Percentiles rank a stretch among this genome's conserved stretches.
phyloP scores from a whole-genome alignment of 768 basidiomycete genomes.

The Piloderma croceum region DNA sequence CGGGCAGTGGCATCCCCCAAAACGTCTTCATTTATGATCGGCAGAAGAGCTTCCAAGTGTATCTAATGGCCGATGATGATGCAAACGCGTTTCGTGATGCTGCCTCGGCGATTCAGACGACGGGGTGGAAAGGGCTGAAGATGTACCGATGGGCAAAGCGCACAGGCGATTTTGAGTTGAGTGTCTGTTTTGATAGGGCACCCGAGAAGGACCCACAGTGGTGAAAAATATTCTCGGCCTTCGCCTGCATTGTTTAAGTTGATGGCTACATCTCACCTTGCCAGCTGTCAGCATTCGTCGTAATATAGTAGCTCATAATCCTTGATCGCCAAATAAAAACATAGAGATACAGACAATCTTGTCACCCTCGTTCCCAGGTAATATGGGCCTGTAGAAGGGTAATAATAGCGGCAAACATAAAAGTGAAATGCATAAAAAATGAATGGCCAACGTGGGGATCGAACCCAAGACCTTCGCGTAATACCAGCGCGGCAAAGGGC shows the following conservation, averaged over 20 bases:
- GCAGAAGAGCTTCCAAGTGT: slow-evolving; percentile 32
- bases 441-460: slow-evolving; percentile 70
- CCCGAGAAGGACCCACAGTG: slow-evolving; percentile 2
- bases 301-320: no score
- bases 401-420: no score
- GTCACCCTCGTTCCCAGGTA: no score
- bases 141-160: slow-evolving; percentile 22
- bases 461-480: slow-evolving; percentile 80
- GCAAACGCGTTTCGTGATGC: slow-evolving; percentile 15
- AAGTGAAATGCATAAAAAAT: no score
- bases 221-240: no score
- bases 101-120: not conserved
- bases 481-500: no score
- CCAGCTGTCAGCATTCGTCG: no score
- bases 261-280: no score
- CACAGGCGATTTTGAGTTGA: slow-evolving; percentile 14
- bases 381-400: no score
- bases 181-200: slow-evolving; percentile 14
- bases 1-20: slow-evolving; percentile 1
- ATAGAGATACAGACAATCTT: no score
- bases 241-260: no score
- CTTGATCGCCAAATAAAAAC: no score
- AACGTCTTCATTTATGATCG: slow-evolving; percentile 35
- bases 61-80: slow-evolving; percentile 21
- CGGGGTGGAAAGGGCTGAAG: slow-evolving; percentile 11